Evolutionary conservation across 192 early-diverging fungal genomes (phyloP).

Genomic region (Polychytrium aggregatum): DNA sequence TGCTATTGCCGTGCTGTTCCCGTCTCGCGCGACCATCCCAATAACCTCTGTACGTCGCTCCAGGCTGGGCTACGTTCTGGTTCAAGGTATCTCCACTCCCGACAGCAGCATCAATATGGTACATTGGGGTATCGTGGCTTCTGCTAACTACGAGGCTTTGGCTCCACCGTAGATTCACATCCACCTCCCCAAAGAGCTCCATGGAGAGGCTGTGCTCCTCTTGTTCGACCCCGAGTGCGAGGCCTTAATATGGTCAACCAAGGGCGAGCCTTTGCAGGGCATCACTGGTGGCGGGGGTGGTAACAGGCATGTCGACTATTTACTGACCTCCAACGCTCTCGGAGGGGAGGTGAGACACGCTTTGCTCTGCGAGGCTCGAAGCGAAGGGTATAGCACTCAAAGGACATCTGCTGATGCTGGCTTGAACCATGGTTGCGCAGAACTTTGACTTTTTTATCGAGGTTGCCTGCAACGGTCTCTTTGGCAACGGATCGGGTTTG

Average conservation of each 20-base stretch:
- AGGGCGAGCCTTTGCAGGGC: conserved; percentile 75
- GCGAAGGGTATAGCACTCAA: too few relatives aligned
- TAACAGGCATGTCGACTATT: conserved; percentile 46
- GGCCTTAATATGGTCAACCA: conserved; percentile 77
- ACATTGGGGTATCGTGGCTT: conserved; percentile 6
- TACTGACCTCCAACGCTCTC: conserved; percentile 32
- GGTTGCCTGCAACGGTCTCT: conserved; percentile 86
- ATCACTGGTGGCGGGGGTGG: conserved; percentile 64
- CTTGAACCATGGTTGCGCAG: too few relatives aligned
- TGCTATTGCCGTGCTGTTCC: neutral
- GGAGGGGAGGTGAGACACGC: conserved; percentile 37
- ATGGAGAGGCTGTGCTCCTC: conserved; percentile 69
- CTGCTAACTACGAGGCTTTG: conserved; percentile 58
- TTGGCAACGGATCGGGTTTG: conserved; percentile 65
- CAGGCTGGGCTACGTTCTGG: conserved; percentile 25
- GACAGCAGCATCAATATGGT: too few relatives aligned
- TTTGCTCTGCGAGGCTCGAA: too few relatives aligned
- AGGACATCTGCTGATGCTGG: too few relatives aligned
- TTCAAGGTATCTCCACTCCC: conserved; percentile 13
- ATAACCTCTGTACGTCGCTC: neutral
- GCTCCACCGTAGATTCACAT: conserved; percentile 50
- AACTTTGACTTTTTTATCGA: conserved; percentile 72
- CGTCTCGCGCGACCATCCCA: neutral
- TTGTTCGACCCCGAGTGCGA: conserved; percentile 82
- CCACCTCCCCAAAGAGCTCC: conserved; percentile 57